Conservation (phyloP, 768 basidiomycete genomes). For the Cystobasidium onofrii region DNA sequence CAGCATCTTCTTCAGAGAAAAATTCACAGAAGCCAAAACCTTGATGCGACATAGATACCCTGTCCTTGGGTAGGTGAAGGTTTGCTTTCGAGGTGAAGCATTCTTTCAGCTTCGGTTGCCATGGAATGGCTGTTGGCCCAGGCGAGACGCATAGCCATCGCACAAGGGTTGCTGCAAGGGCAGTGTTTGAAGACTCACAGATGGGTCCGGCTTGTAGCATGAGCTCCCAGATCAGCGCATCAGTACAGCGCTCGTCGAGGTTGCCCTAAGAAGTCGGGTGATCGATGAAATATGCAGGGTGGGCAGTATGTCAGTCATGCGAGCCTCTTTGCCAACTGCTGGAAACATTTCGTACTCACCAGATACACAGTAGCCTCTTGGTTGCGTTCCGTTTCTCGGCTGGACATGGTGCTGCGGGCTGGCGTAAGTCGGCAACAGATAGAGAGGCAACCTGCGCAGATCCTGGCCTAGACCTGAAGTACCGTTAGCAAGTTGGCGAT, state of each 20-base stretch:
- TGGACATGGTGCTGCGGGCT: not conserved
- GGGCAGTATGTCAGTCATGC: no score
- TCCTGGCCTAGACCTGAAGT: no score
- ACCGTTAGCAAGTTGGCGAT: no score
- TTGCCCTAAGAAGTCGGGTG: slow-evolving; percentile 62
- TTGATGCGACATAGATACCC: slow-evolving; percentile 96
- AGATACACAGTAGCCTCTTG: slow-evolving; percentile 29
- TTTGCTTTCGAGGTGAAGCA: slow-evolving; percentile 56
- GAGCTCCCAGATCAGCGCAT: slow-evolving; percentile 92
- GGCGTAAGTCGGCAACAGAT: not conserved
- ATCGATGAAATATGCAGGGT: not conserved
- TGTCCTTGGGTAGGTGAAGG: slow-evolving; percentile 95
- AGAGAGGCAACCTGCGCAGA: not conserved
- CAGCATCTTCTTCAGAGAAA: slow-evolving; percentile 95
- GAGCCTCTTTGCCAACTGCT: not conserved
- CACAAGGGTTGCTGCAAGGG: no score
- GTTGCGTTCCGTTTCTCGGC: slow-evolving; percentile 19
- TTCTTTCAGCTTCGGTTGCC: not conserved
- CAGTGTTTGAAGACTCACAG: slow-evolving; percentile 54
- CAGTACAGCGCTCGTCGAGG: slow-evolving; percentile 86
- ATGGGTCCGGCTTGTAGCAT: slow-evolving; percentile 99
- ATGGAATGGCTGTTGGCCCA: no score
- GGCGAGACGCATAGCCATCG: no score
- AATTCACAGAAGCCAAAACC: slow-evolving; percentile 99
- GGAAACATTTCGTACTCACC: not conserved